Base-by-base conservation (phyloP, 805 yeast genomes). In the Saccharomycopsis fibuligera region DNA sequence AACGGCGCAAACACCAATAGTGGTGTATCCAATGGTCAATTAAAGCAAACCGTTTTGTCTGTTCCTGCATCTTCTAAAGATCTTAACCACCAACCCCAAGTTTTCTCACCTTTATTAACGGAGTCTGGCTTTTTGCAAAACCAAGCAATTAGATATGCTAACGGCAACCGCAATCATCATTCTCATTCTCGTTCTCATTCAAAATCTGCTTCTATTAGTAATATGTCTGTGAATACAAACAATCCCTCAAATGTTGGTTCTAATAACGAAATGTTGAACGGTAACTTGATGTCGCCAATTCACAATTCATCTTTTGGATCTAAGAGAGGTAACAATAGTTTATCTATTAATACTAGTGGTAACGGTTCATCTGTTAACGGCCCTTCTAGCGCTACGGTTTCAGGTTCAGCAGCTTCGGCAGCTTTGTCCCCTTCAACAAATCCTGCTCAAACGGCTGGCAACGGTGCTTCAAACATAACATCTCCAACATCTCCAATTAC, bases 401-500 rank as follows among this genome's bases (percentile, higher is more conserved):
- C 31, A 5, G 23, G 2, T 37, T 4, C 12, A 2, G 21, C 21
- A 14, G 19, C 23, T 17, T 21, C 25, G 8, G 39, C 47, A 8
- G 3, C 48, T 17, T n/a, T n/a, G n/a, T n/a, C n/a, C n/a, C n/a
- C n/a, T n/a, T n/a, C n/a, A n/a, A n/a, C n/a, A n/a, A 6, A 14
- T n/a, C 31, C 42, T 39, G 33, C 42, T 25, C 23, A 14, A 22
- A 30, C 42, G 10, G n/a, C 27, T 37, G 41, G 41, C 8, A 6
- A 23, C 23, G 33, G 3, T 39, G 30, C 33, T 19, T 42, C 50
- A 3, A 29, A 40, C 3, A 4, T 53, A 4, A 48, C 49, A n/a
- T 45, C 50, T 27, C 57, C 59, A 5, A 44, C 49, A 21, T 54
- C 57, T 17, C 59, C 59, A 25, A 56, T 53, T 54, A 46, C 50